Percentiles rank a stretch among this genome's conserved stretches.
Evolutionary conservation across 1,284 basidiomycete genomes (phyloP).

Genomic region (Trichosporon sp.): DNA sequence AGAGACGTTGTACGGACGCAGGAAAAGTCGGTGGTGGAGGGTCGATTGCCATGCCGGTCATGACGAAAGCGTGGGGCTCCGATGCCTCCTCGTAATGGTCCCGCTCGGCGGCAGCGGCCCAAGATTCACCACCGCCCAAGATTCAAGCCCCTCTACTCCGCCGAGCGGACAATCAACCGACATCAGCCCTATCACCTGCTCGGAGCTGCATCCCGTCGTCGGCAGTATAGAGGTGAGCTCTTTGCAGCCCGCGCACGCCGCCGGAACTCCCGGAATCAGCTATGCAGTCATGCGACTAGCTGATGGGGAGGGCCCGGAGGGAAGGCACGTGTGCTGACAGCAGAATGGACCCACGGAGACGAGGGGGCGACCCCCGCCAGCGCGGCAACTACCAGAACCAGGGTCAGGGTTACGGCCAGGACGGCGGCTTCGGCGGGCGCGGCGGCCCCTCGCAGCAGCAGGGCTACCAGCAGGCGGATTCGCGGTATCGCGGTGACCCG

Average conservation of each 20-base stretch:
- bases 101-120: neutral
- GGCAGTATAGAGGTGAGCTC: neutral
- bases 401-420: conserved; percentile 1
- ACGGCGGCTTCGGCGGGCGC: conserved; percentile 6
- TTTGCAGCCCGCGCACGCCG: neutral
- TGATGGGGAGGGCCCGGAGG: neutral
- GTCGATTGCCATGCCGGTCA: neutral
- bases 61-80: neutral
- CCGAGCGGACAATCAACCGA: neutral
- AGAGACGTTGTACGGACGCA: neutral
- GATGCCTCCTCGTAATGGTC: neutral
- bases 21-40: neutral
- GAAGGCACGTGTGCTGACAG: neutral
- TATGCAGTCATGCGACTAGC: neutral
- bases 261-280: neutral
- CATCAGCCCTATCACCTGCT: neutral
- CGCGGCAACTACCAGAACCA: conserved; percentile 9
- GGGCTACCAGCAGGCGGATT: neutral
- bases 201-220: neutral
- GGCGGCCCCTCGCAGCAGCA: neutral
- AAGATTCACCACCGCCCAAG: neutral
- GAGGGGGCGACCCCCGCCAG: conserved; percentile 17
- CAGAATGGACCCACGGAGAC: conserved; percentile 14
- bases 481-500: neutral
- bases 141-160: neutral